Evolutionary conservation across 805 yeast species (phyloP), one percentile per base, ranked within the genome.

Genomic region (Ogataea methanolica): DNA sequence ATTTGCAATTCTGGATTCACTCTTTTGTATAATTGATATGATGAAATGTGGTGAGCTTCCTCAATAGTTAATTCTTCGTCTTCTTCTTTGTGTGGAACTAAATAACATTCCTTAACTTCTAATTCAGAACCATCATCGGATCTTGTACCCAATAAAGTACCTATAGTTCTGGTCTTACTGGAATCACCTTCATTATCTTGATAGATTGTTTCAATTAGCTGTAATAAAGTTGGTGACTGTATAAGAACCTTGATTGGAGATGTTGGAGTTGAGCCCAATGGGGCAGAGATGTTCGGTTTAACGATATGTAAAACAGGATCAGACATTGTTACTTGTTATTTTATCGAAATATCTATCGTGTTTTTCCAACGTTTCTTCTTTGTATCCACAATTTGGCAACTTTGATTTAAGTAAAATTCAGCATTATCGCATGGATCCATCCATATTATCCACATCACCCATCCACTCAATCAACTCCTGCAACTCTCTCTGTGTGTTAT

Each of bases 101-200:
- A 76, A 67, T 83, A 89, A 17, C 89, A 85, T 52, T 81, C 86
- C 62, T 80, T 78, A 58, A 89, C 72, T 58, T 83, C 92, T 40
- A 86, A 74, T 58, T 78, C 85, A 16, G 79, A 70, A 14, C 95
- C 95, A 63, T 88, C 96, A 51, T 88, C 96, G 23, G 91, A 83
- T 65, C 96, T 78, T 42, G 76, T 68, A 33, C 96, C 96, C 41
- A 89, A 72, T 50, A 89, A 74, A 14, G 96, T 86, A 51, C 96
- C 96, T 56, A 89, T 82, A 51, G 85, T 79, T 65, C 94, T 77
- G 54, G 72, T 70, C 53, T 76, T 78, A 63, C 72, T 73, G 23
- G 51, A 46, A 36, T 55, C 60, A n/a, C 52, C 49, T 29, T 59
- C 62, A 66, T 70, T 80, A 43, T 79, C 67, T 68, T 86, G 75